phyloP scores from a whole-genome alignment of 2,329 filamentous ascomycete genomes.

The Zymoseptoria crescenta region DNA sequence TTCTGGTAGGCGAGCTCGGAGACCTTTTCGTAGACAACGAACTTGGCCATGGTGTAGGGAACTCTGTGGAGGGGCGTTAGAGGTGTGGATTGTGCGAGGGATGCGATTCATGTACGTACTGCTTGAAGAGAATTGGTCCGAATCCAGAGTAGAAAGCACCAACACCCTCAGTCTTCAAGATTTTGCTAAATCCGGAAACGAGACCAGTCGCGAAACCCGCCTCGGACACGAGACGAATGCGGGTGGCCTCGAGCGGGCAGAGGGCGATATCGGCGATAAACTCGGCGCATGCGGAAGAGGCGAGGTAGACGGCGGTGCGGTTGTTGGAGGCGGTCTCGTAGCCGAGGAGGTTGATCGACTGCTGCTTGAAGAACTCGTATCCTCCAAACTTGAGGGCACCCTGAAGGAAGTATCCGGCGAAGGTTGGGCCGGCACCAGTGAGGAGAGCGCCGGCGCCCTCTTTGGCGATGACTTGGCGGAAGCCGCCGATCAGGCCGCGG shows the following conservation, averaged over 20 bases:
- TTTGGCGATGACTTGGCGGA: slow-evolving; percentile 74
- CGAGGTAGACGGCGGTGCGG: slow-evolving; percentile 73
- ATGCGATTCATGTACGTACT: slow-evolving; percentile 36
- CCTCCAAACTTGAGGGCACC: slow-evolving; percentile 90
- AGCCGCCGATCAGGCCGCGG: slow-evolving; percentile 75
- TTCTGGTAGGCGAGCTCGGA: slow-evolving; percentile 61
- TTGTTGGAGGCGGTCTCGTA: slow-evolving; percentile 69
- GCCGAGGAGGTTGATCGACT: slow-evolving; percentile 72
- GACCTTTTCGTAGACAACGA: slow-evolving; percentile 88
- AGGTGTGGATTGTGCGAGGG: neutral
- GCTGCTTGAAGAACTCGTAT: slow-evolving; percentile 95
- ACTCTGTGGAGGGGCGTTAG: slow-evolving; percentile 47
- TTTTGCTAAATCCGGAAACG: slow-evolving; percentile 72
- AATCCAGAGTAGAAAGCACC: slow-evolving; percentile 88
- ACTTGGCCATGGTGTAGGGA: slow-evolving; percentile 92
- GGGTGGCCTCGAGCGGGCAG: slow-evolving; percentile 85
- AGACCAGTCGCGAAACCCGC: slow-evolving; percentile 78
- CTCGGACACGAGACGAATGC: slow-evolving; percentile 86
- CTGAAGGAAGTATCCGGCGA: slow-evolving; percentile 88
- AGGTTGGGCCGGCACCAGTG: slow-evolving; percentile 78
- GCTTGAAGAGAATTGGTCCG: slow-evolving; percentile 79
- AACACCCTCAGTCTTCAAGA: slow-evolving; percentile 71
- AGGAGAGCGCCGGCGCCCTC: slow-evolving; percentile 81
- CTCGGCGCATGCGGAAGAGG: slow-evolving; percentile 52
- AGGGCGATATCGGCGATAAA: slow-evolving; percentile 67